A percentile compares a stretch with the other conserved stretches of the same genome.
Conservation (phyloP, 139 green algal species). For the Chlorella sp. region DNA sequence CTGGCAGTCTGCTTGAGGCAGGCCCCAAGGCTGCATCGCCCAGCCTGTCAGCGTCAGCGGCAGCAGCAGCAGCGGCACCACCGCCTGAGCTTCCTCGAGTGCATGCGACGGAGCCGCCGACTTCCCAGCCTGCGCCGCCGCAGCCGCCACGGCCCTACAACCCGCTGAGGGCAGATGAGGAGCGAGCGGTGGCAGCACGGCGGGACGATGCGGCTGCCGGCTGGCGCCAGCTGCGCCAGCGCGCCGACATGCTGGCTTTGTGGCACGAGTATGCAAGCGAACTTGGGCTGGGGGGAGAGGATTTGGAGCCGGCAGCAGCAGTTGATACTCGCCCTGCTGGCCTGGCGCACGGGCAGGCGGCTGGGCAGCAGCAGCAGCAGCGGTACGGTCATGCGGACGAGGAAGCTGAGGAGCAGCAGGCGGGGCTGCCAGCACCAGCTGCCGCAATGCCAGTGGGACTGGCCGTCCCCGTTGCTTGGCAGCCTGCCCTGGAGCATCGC, state of each 20-base stretch:
- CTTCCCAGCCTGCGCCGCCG: neutral
- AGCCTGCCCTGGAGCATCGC: neutral
- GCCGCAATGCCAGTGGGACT: neutral
- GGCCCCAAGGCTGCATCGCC: too few species aligned
- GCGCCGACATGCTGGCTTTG: conserved; percentile 13
- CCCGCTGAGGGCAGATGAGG: neutral
- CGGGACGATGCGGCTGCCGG: neutral
- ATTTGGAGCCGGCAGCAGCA: neutral
- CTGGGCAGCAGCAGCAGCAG: neutral
- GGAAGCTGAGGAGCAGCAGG: neutral
- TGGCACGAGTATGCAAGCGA: conserved; percentile 21
- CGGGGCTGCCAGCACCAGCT: neutral
- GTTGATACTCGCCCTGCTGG: neutral
- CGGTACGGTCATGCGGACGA: neutral
- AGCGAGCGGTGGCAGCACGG: neutral
- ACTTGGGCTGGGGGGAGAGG: neutral
- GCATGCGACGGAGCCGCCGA: neutral
- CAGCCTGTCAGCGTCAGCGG: neutral
- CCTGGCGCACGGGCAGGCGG: neutral
- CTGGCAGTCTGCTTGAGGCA: too few species aligned
- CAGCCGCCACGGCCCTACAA: neutral
- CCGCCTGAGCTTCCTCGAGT: neutral
- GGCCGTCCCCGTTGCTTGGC: neutral
- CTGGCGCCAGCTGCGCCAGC: conserved; percentile 23
- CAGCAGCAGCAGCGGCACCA: neutral